Base-by-base conservation (phyloP, 2,329 filamentous ascomycete genomes). In the Aspergillus sp. region DNA sequence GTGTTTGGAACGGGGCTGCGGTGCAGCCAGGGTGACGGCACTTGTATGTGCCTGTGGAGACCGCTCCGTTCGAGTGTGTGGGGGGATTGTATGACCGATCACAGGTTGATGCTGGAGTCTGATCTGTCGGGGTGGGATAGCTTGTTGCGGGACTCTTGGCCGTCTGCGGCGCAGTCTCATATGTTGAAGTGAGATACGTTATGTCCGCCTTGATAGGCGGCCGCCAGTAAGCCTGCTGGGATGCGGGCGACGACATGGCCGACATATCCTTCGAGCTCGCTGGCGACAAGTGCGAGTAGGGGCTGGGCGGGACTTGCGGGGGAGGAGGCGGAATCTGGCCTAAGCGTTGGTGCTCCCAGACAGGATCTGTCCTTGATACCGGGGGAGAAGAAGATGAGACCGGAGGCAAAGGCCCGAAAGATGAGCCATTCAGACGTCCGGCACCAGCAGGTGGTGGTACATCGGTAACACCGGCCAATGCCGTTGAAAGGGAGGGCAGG, bases 1-100 rank as follows among this genome's bases (percentile, higher is more conserved):
- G 86, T 1, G 86, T 88, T 68, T 87, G 85, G 61, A 88, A 88
- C 0, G 86, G 83, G 3, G 78, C 64, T 23, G 86, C 85, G 17
- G 71, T 85, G 64, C 86, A 88, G 1, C 83, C 84, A 3, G 80
- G 77, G 71, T 82, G 78, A 5, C 82, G 79, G 65, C 86, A 88
- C 66, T 82, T 82, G 73, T 80, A 84, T 19, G 69, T 70, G 8
- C 72, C 77, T 36, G 70, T 62, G 10, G 68, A 56, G 8, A 69
- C 58, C 1, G 66, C 61, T 13, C 67, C 68, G 54, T 69, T 74
- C n/a, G 69, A 21, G 41, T 70, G 68, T 13, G 66, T 50, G 6
- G 63, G 44, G 2, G 71, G 62, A 52, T 62, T 64, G 54, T 67
- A 69, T 5, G 66, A 38, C 19, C 68, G 62, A 8, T 73, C 73